phyloP scores from a whole-genome alignment of 768 basidiomycete genomes.

The Pseudohyphozyma bogoriensis region DNA sequence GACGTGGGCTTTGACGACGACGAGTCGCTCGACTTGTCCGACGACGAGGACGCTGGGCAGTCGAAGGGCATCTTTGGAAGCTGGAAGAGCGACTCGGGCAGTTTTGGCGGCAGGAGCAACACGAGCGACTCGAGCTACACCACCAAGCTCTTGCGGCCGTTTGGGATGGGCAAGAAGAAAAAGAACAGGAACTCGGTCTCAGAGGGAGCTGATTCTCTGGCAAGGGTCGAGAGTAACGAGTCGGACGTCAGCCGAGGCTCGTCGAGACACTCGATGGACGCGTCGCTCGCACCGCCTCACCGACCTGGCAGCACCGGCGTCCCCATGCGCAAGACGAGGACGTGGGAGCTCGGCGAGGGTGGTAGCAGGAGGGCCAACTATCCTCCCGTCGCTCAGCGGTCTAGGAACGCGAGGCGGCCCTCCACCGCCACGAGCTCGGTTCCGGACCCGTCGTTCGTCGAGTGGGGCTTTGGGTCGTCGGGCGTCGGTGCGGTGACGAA shows the following conservation, averaged over 20 bases:
- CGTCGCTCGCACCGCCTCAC: no score
- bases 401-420: constrained; percentile 1
- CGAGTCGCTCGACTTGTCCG: background rate
- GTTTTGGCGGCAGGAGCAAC: background rate
- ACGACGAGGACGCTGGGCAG: background rate
- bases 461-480: constrained; percentile 14
- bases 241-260: constrained; percentile 1
- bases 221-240: constrained; percentile 6
- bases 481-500: background rate
- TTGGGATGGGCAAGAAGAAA: background rate
- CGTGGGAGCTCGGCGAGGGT: constrained; percentile 21
- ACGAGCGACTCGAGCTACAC: constrained; percentile 1
- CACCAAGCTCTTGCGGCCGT: background rate
- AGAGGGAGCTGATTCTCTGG: background rate
- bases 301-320: constrained; percentile 17
- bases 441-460: constrained; percentile 13
- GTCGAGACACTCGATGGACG: background rate
- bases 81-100: constrained; percentile 2
- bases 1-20: background rate
- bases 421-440: constrained; percentile 1
- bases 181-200: background rate
- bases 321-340: constrained; percentile 24
- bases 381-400: constrained; percentile 26
- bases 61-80: background rate
- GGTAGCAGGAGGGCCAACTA: constrained; percentile 4